Evolutionary conservation across 2,329 filamentous ascomycete species (phyloP).

Genomic region (Trichoderma gracile): DNA sequence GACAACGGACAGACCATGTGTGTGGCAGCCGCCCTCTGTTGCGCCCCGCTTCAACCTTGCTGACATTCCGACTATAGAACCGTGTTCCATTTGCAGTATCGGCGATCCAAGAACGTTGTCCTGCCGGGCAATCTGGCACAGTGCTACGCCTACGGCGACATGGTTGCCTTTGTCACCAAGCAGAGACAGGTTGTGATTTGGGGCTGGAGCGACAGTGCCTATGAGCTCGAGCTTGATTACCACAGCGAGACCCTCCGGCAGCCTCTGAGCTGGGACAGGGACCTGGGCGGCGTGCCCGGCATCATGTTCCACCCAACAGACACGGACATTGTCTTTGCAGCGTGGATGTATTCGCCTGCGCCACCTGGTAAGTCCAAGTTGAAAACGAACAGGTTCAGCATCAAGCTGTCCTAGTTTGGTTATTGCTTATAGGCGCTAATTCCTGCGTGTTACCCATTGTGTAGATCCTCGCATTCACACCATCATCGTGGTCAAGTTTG

Average conservation of each 20-base stretch:
- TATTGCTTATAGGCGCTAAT: background rate
- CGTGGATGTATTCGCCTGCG: constrained; percentile 24
- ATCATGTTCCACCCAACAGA: constrained; percentile 31
- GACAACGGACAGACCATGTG: constrained; percentile 26
- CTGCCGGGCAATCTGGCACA: constrained; percentile 28
- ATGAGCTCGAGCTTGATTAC: constrained; percentile 28
- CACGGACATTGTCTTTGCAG: constrained; percentile 28
- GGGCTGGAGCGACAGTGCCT: constrained; percentile 29
- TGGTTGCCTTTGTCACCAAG: constrained; percentile 30
- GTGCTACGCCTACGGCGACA: constrained; percentile 30
- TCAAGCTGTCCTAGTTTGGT: background rate
- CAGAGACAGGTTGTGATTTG: constrained; percentile 31
- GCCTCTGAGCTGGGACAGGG: constrained; percentile 4
- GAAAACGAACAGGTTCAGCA: too few species aligned
- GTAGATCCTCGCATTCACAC: constrained; percentile 21
- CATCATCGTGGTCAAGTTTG: constrained; percentile 22
- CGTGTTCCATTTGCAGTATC: constrained; percentile 29
- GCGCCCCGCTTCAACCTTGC: background rate
- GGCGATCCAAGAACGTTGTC: constrained; percentile 29
- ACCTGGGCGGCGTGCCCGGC: constrained; percentile 28
- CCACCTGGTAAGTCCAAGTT: constrained; percentile 18
- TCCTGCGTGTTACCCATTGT: background rate
- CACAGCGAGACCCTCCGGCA: constrained; percentile 4
- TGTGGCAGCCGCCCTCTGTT: background rate
- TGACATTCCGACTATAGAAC: constrained; percentile 25